Evolutionary conservation across 179 eudicot species (phyloP), one percentile per base, ranked within the genome.

Genomic region (Silene vulgaris): DNA sequence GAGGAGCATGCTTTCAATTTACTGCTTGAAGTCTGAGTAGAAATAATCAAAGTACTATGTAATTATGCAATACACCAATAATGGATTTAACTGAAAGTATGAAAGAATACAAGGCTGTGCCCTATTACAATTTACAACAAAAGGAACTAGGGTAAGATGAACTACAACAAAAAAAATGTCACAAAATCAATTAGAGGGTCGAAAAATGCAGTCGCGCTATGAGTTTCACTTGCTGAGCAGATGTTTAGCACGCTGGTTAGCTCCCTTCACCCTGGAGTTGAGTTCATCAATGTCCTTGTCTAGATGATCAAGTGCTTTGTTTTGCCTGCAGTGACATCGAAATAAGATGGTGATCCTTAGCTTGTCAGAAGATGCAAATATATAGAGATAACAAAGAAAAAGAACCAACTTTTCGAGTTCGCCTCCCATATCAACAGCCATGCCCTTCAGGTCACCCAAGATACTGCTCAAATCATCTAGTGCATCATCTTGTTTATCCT

Each of bases 391-490:
- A 14, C 35, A 52, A 23, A 14, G 35, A 6, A 23, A 45, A 60
- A 17, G 16, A 16, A 83, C 84, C 71, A 26, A 91, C 99, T 82
- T 96, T 1, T 93, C 87, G 43, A 93, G 97, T 84, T 96, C 99
- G 79, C 86, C 30, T 76, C 99, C 99, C 98, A 96, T 96, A 43
- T 89, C 98, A 17, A 81, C 75, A n/a, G 98, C 99, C 99, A 96
- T 93, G 8, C 98, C 97, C 89, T 96, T 96, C 14, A 96, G 81
- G 64, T 93, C 96, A 74, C 98, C 99, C 81, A 96, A 81, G 60
- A 96, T 91, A 65, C 83, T 78, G 82, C 99, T 88, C 61, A 93
- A 77, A 61, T 93, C 97, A 1, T 82, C 81, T 50, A 96, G 89
- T 1, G 82, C 88, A 76, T 91, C 99, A 61, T 96, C 98, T 88